These are phyloP conservation scores for Cinnamomum chago DNA, from an alignment of 164 flowering plant species.

Conservation along the genomic window DNA sequence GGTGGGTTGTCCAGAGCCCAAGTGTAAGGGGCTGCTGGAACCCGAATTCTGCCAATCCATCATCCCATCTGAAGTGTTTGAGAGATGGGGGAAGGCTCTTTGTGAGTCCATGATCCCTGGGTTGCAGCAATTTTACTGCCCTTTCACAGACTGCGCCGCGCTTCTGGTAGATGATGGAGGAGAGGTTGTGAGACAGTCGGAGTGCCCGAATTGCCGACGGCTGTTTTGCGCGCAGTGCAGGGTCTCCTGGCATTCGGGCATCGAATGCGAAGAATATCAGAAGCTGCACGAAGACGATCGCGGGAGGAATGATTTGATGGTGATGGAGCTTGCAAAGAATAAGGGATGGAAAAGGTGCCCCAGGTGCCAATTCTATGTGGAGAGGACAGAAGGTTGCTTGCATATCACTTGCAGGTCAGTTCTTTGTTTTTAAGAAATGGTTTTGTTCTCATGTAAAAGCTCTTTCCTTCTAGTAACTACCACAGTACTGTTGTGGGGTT, in stretches of 20 bases:
- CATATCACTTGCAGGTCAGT: slow-evolving; percentile 48
- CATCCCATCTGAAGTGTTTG: slow-evolving; percentile 5
- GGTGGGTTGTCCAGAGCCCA: slow-evolving; percentile 17
- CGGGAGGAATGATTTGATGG: slow-evolving; percentile 26
- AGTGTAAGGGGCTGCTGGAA: slow-evolving; percentile 15
- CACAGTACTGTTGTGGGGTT: background rate
- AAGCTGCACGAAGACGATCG: slow-evolving; percentile 11
- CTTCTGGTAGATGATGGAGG: slow-evolving; percentile 14
- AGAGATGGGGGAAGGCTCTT: slow-evolving; percentile 12
- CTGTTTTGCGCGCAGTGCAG: slow-evolving; percentile 39
- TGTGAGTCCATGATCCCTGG: slow-evolving; percentile 4
- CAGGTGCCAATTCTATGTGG: slow-evolving; percentile 40
- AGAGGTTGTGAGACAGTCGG: slow-evolving; percentile 6
- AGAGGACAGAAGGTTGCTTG: slow-evolving; percentile 31
- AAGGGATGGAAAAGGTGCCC: slow-evolving; percentile 51
- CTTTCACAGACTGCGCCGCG: slow-evolving; percentile 19
- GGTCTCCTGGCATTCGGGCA: slow-evolving; percentile 37
- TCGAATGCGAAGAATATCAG: slow-evolving; percentile 29
- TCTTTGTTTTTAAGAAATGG: background rate
- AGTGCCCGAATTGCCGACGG: slow-evolving; percentile 38
- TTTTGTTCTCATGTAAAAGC: background rate
- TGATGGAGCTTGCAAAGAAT: slow-evolving; percentile 31
- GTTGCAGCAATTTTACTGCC: slow-evolving; percentile 14
- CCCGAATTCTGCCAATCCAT: slow-evolving; percentile 16
- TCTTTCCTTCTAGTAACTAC: background rate